A percentile compares a stretch with the other conserved stretches of the same genome.
Conservation (phyloP, 805 yeast genomes). For the Suhomyces sp. region DNA sequence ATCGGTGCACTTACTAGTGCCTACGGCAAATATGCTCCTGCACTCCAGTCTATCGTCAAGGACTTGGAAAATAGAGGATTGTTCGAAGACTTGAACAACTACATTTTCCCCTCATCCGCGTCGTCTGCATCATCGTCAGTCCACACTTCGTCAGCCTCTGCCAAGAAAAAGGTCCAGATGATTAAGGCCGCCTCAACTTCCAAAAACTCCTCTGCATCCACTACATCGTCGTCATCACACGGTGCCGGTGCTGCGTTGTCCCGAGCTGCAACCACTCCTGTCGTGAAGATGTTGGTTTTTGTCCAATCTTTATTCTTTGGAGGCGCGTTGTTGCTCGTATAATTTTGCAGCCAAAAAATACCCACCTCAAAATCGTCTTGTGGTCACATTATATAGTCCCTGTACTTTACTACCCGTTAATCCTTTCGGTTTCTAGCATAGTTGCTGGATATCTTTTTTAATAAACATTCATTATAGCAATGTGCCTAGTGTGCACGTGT, state of each 20-base stretch:
- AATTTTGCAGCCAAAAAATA: neutral
- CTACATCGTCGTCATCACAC: conserved; percentile 1
- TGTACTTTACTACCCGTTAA: neutral
- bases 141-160: conserved; percentile 5
- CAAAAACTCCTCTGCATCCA: neutral
- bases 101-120: conserved; percentile 25
- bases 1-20: conserved; percentile 8
- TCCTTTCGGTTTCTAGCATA: neutral
- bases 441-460: neutral
- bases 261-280: conserved; percentile 1
- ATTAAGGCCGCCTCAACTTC: conserved; percentile 5
- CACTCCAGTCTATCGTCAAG: conserved; percentile 26
- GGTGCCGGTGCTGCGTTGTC: conserved; percentile 1
- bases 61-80: conserved; percentile 37
- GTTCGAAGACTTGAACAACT: conserved; percentile 36
- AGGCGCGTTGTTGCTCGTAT: conserved; percentile 18
- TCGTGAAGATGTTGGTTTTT: conserved; percentile 11
- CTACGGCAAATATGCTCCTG: conserved; percentile 28
- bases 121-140: conserved; percentile 7
- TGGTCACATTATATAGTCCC: neutral
- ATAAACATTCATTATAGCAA: neutral
- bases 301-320: conserved; percentile 22
- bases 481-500: neutral
- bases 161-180: conserved; percentile 6
- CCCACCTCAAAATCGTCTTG: neutral